These are phyloP conservation scores for Nitzschia inconspicua DNA, from an alignment of 108 stramenopile species.

Conservation along the genomic window DNA sequence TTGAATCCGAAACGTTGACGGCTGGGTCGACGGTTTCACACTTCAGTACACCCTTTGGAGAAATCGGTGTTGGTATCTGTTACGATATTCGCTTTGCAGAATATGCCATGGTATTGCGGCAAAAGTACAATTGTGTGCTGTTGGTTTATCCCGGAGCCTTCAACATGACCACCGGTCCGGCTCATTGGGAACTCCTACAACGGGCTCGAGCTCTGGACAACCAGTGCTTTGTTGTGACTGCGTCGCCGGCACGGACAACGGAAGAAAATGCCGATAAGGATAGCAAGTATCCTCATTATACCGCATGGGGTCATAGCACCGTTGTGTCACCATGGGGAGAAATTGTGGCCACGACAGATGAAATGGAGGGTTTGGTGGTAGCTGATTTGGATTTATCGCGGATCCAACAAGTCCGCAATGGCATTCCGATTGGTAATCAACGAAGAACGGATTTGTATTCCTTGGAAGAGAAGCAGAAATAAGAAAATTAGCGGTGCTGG, in stretches of 20 bases:
- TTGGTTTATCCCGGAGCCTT: constrained; percentile 97
- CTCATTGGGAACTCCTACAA: constrained; percentile 98
- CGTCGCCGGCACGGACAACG: constrained; percentile 89
- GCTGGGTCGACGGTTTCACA: constrained; percentile 67
- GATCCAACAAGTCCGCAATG: constrained; percentile 77
- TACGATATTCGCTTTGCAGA: constrained; percentile 99
- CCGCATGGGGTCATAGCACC: constrained; percentile 99
- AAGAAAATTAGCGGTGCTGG: too few species aligned
- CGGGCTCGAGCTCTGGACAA: constrained; percentile 96
- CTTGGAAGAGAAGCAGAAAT: constrained; percentile 24
- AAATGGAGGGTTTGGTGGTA: constrained; percentile 76
- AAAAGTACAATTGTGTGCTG: constrained; percentile 70
- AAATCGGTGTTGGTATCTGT: constrained; percentile 96
- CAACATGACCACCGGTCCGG: constrained; percentile 97
- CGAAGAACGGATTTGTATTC: constrained; percentile 76
- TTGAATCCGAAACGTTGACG: constrained; percentile 92
- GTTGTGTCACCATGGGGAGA: constrained; percentile 97
- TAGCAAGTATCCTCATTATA: constrained; percentile 85
- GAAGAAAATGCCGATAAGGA: constrained; percentile 26
- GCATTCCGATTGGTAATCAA: constrained; percentile 74
- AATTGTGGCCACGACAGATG: constrained; percentile 89
- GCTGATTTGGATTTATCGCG: constrained; percentile 88
- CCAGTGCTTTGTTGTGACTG: constrained; percentile 94
- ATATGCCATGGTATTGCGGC: constrained; percentile 88
- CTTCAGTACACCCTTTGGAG: constrained; percentile 80